phyloP scores from a whole-genome alignment of 148 eudicot genomes.

The Nepenthes gracilis region DNA sequence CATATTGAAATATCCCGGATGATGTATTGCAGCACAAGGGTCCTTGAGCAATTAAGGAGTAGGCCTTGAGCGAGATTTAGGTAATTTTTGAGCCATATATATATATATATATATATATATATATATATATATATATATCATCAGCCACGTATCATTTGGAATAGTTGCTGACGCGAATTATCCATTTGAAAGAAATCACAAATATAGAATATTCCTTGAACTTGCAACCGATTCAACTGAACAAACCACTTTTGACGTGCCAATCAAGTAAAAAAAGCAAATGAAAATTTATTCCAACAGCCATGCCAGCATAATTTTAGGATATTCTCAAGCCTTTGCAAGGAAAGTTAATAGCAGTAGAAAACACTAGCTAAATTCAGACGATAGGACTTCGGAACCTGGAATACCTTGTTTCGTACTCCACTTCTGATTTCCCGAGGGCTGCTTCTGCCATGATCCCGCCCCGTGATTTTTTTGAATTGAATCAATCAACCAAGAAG shows the following conservation, averaged over 20 bases:
- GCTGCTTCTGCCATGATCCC: conserved; percentile 27
- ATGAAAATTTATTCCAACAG: too few relatives aligned
- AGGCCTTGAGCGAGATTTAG: too few relatives aligned
- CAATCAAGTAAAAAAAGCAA: not conserved
- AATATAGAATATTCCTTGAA: too few relatives aligned
- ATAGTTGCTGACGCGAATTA: too few relatives aligned
- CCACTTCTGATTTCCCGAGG: conserved; percentile 4
- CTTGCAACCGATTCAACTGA: not conserved
- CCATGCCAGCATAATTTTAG: not conserved
- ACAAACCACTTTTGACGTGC: not conserved
- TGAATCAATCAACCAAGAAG: not conserved
- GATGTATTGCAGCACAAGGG: too few relatives aligned
- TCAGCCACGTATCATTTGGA: too few relatives aligned
- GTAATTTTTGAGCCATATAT: too few relatives aligned
- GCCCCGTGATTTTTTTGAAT: conserved; percentile 11
- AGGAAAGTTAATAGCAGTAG: not conserved
- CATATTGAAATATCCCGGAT: too few relatives aligned
- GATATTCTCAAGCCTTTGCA: not conserved
- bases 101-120: too few relatives aligned
- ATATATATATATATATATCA: too few relatives aligned
- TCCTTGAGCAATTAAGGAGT: too few relatives aligned
- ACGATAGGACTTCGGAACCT: not conserved
- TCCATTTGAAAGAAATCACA: too few relatives aligned
- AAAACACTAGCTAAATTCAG: not conserved
- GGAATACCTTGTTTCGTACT: conserved; percentile 19